These are phyloP conservation scores for Fraxinus cuspidata DNA, from an alignment of 257 asterid species.

Conservation along the genomic window DNA sequence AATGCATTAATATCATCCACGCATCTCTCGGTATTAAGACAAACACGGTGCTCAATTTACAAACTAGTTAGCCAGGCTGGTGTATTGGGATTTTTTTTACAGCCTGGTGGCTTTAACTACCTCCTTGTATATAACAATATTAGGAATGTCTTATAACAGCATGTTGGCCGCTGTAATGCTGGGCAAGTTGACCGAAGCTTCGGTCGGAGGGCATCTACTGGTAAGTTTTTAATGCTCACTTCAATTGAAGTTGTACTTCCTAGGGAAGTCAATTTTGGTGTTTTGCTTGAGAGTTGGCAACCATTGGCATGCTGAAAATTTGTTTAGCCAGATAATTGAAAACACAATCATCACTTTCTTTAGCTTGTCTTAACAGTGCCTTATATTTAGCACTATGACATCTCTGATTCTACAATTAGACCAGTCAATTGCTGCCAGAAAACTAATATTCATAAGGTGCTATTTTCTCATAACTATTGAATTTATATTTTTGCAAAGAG, in stretches of 20 bases:
- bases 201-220: slow-evolving; percentile 47
- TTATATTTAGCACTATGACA: background rate
- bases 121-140: slow-evolving; percentile 61
- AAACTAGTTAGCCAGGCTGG: slow-evolving; percentile 32
- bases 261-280: background rate
- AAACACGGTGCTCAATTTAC: background rate
- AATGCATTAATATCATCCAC: slow-evolving; percentile 8
- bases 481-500: slow-evolving; percentile 34
- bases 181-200: slow-evolving; percentile 65
- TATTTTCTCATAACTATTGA: background rate
- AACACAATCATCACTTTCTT: background rate
- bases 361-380: background rate
- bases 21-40: slow-evolving; percentile 5
- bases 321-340: background rate
- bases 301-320: background rate
- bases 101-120: slow-evolving; percentile 58
- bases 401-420: background rate
- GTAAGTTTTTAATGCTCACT: slow-evolving; percentile 35
- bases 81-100: slow-evolving; percentile 42
- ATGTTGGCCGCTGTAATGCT: slow-evolving; percentile 70
- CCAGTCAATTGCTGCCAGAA: background rate
- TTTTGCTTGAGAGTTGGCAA: background rate
- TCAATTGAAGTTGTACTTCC: background rate
- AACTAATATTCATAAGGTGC: background rate
- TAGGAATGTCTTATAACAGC: slow-evolving; percentile 90